Percentiles rank a stretch among this genome's conserved stretches.
Evolutionary conservation across 2,329 filamentous ascomycete species (phyloP).

Genomic region (Aspergillus brasiliensis): DNA sequence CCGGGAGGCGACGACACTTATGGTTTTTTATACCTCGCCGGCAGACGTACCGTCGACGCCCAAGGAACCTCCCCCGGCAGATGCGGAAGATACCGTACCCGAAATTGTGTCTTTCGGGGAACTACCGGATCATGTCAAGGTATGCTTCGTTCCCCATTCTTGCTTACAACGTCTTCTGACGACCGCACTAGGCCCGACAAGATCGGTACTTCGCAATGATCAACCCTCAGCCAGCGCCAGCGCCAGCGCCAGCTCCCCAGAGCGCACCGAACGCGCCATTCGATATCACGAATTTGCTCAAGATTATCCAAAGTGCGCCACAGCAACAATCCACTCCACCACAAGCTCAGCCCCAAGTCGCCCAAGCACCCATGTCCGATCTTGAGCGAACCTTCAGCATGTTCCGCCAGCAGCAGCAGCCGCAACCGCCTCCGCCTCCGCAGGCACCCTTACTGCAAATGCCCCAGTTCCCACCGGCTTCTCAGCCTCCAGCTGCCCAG

Average conservation of each 20-base stretch:
- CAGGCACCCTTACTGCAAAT: constrained; percentile 29
- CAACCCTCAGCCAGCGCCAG: constrained; percentile 33
- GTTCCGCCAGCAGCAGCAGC: constrained; percentile 37
- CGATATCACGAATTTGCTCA: constrained; percentile 46
- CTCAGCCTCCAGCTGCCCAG: constrained; percentile 28
- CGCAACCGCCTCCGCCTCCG: constrained; percentile 27
- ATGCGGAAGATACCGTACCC: constrained; percentile 38
- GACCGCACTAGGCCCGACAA: constrained; percentile 39
- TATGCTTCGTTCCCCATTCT: constrained; percentile 17
- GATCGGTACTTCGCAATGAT: constrained; percentile 43
- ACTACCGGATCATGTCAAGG: constrained; percentile 44
- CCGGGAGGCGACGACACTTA: constrained; percentile 50
- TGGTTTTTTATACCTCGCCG: constrained; percentile 50
- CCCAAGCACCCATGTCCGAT: constrained; percentile 27
- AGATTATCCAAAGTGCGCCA: constrained; percentile 40
- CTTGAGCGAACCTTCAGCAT: constrained; percentile 43
- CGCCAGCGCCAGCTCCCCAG: constrained; percentile 26
- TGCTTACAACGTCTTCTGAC: constrained; percentile 2
- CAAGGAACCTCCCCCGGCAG: constrained; percentile 47
- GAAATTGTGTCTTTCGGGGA: constrained; percentile 47
- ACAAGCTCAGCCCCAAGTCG: constrained; percentile 29
- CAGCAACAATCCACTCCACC: constrained; percentile 34
- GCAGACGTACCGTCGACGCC: constrained; percentile 50
- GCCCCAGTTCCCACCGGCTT: constrained; percentile 28
- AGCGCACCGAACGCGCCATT: constrained; percentile 29